Base-by-base conservation (phyloP, 768 basidiomycete genomes). In the Tremella mesenterica region DNA sequence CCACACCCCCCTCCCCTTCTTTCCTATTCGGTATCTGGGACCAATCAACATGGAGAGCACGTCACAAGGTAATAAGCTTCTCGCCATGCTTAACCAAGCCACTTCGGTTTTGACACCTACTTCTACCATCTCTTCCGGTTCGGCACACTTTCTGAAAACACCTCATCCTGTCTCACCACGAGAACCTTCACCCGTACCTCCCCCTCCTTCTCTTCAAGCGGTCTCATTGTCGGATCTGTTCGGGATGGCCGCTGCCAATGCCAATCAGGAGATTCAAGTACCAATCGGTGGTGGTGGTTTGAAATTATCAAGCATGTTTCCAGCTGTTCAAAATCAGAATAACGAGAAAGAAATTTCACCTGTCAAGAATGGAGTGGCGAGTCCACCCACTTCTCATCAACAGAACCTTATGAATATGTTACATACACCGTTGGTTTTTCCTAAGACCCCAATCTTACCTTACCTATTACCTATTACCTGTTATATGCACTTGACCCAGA, bases 71-170 rank as follows among this genome's bases (percentile, higher is more conserved):
- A 64, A 60, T 41, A 55, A 57, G 6, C 55, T 67, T 16, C 47
- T 67, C n/a, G 62, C 59, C 31, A 64, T 67, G 65, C 55, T 64
- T 2, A 64, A 64, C 8, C 46, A 59, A 31, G 43, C 62, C 31
- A 36, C 58, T 12, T 33, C 57, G 21, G 20, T 56, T 27, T 50
- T 45, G 45, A n/a, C 39, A 21, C 41, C 48, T 9, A n/a, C 34
- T 16, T 50, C 64, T 25, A 25, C 7, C 36, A 43, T 10, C 45
- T 20, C 53, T 38, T 21, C 44, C n/a, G 25, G 27, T 47, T 33
- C 38, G 38, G 23, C n/a, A 18, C 38, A 41, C 38, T 23, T 41
- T 8, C 38, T 18, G 38, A n/a, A n/a, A 5, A n/a, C n/a, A 21
- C 21, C 43, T 10, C 34, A 34, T 28, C 23, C 29, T 25, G 49